Evolutionary conservation across 2,329 filamentous ascomycete species (phyloP), one percentile per base, ranked within the genome.

Genomic region (Xylariales sp.): DNA sequence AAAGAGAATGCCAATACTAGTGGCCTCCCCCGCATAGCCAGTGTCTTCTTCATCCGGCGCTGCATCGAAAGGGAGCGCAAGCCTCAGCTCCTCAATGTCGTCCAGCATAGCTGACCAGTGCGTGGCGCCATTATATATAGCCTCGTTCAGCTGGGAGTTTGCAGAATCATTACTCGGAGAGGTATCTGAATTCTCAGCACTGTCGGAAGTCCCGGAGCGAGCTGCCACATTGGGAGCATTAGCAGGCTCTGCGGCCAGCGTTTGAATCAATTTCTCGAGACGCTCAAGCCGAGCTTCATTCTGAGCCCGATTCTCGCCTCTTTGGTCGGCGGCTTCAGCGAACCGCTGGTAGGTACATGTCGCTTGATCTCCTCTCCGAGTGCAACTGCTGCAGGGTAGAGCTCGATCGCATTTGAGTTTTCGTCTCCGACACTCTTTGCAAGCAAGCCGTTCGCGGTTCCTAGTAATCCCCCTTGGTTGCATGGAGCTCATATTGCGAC

Each of bases 41-140:
- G 15, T n/a, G 13, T 37, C 16, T 12, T 25, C 21, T 13, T 29
- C 17, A 6, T 16, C 6, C 5, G 21, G 14, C 16, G n/a, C 11
- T 13, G 21, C 10, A 17, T 35, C 33, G 12, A 37, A n/a, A 6
- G 34, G 34, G 5, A 37, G 5, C n/a, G 23, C 25, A 4, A 37
- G 12, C 19, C 25, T 16, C 15, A 37, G 17, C 25, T 37, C 34
- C 11, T 37, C 15, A 14, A 37, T 37, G 16, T 37, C 34, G 4
- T 28, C 24, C 6, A 37, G 25, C 34, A 37, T 37, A 12, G 34
- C 34, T 16, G 34, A 37, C 34, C 34, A 37, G 14, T 37, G 34
- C 4, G 34, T 37, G 8, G 34, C 23, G 14, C 34, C 34, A 37
- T 29, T 37, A 18, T 37, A 37, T 15, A 8, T 19, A 20, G 11